Evolutionary conservation across 768 basidiomycete genomes (phyloP).

Genomic region (Cystofilobasidium macerans): DNA sequence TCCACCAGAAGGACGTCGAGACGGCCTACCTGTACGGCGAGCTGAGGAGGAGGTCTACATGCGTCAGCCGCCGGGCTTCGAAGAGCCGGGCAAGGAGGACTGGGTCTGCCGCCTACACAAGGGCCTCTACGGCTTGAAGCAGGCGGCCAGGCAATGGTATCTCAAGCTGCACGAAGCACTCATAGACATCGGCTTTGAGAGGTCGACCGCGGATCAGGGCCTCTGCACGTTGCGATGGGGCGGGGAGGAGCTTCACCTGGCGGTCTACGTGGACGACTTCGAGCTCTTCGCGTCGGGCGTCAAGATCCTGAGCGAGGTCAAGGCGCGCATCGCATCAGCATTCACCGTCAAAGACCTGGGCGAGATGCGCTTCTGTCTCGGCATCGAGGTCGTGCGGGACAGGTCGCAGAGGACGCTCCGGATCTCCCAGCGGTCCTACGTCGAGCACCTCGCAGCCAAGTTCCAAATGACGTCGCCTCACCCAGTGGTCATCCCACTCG

Average conservation of each 20-base stretch:
- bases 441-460: constrained; percentile 9
- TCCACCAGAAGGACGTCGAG: constrained; percentile 36
- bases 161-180: constrained; percentile 2
- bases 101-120: constrained; percentile 14
- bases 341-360: constrained; percentile 21
- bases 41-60: constrained; percentile 41
- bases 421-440: constrained; percentile 16
- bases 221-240: neutral
- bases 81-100: constrained; percentile 3
- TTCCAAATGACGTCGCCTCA: constrained; percentile 3
- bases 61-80: constrained; percentile 30
- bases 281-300: constrained; percentile 11
- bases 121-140: constrained; percentile 26
- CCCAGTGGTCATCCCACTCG: neutral
- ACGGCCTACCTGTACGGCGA: constrained; percentile 31
- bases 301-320: constrained; percentile 11
- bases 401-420: neutral
- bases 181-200: constrained; percentile 4
- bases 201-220: constrained; percentile 6
- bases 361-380: constrained; percentile 16
- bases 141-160: constrained; percentile 23
- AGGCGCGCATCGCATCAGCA: neutral
- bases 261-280: constrained; percentile 25
- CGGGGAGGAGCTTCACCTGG: neutral
- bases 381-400: constrained; percentile 17